Evolutionary conservation across 768 basidiomycete genomes (phyloP), one percentile per base, ranked within the genome.

Genomic region (Rhodosporidiobolus sp.): DNA sequence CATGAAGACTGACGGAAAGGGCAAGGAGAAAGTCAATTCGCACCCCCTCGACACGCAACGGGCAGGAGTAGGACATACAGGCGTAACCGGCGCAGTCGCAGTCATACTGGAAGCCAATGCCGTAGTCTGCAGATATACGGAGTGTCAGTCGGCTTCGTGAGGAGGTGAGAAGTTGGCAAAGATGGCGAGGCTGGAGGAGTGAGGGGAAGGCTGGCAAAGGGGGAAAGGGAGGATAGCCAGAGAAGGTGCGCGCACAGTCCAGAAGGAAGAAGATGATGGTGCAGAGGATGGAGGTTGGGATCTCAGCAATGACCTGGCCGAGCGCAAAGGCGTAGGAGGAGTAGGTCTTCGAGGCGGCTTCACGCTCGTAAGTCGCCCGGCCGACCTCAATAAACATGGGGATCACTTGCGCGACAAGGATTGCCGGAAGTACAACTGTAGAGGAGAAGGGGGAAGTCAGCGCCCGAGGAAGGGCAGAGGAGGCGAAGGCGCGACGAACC

Each of bases 311-410:
- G 32, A 94, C 83, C 78, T 94, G 92, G 4, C 88, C 87, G 48
- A 90, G 85, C 30, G 91, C 89, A 78, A 94, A 94, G 30, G 91
- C 90, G 68, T 87, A 87, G 0, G 90, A 88, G 0, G 88, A 89
- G 81, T 93, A 94, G 77, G 93, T 93, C 68, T 89, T 86, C 81
- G 89, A 90, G 1, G 89, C 89, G 0, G 89, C 85, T 82, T 93
- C 91, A 61, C 83, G 77, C 35, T 78, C 45, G 43, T 66, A 65
- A 24, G 34, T 65, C 20, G 48, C 22, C 16, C 64, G 64, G 22
- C 61, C n/a, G n/a, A n/a, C 28, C 3, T n/a, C 26, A 1, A 94
- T 89, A 83, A 90, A 94, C 80, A 89, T 81, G 1, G 92, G 92
- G 81, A 90, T 88, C 55, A 90, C 87, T 77, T 91, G 91, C 5